phyloP scores from a whole-genome alignment of 75 land plant genomes.

The Chamaecyparis obtusa region DNA sequence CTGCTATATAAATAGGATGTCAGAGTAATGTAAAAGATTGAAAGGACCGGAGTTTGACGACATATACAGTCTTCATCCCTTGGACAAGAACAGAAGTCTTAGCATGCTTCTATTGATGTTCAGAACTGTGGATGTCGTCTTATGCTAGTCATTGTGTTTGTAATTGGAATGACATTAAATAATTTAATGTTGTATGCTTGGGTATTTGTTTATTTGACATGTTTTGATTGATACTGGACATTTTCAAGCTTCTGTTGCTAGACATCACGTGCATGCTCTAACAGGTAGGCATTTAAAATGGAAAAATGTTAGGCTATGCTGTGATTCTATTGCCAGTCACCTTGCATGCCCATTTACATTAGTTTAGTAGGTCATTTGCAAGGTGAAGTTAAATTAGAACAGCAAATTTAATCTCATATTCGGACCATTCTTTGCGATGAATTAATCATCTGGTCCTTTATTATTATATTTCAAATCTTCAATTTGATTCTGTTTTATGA shows the following conservation, averaged over 20 bases:
- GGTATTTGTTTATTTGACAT: background rate
- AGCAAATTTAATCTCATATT: background rate
- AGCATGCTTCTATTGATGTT: slow-evolving; percentile 9
- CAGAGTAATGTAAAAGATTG: slow-evolving; percentile 10
- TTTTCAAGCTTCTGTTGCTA: background rate
- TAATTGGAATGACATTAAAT: slow-evolving; percentile 5
- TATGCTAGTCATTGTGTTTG: background rate
- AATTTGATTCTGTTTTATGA: background rate
- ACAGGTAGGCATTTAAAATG: background rate
- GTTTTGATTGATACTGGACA: background rate
- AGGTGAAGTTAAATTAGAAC: background rate
- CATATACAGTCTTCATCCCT: background rate
- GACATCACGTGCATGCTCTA: background rate
- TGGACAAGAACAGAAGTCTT: background rate
- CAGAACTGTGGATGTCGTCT: background rate
- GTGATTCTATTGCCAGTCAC: background rate
- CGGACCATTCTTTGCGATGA: background rate
- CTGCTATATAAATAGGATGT: background rate
- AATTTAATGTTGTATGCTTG: background rate
- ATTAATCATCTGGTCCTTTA: background rate
- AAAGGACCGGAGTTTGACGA: slow-evolving; percentile 1
- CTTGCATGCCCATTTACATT: background rate
- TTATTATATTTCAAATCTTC: background rate
- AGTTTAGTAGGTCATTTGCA: background rate
- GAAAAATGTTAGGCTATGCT: background rate